Conservation (phyloP, 2,329 filamentous ascomycete species). For the Xylaria sp. region DNA sequence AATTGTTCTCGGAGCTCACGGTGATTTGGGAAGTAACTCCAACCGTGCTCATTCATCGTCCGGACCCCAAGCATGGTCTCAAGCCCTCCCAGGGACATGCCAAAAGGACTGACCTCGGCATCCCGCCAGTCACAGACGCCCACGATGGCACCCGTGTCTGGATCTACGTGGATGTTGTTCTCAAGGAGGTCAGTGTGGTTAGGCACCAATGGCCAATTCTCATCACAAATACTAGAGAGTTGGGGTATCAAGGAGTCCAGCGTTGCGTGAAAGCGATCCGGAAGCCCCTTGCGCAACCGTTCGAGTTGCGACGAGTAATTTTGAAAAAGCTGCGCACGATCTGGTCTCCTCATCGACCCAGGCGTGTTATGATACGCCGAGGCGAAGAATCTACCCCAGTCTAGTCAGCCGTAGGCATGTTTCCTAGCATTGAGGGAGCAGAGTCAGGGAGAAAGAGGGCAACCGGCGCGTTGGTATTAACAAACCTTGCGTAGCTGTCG, state of each 20-base stretch:
- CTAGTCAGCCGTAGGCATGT: constrained; percentile 8
- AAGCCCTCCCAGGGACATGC: constrained; percentile 27
- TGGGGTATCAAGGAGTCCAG: constrained; percentile 17
- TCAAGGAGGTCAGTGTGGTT: constrained; percentile 30
- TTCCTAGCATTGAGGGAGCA: background rate
- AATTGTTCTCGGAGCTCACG: constrained; percentile 6
- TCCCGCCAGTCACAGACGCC: constrained; percentile 30
- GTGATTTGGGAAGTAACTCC: constrained; percentile 9
- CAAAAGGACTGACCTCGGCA: constrained; percentile 26
- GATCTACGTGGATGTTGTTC: constrained; percentile 32
- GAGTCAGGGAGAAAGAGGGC: background rate
- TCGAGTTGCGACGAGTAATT: constrained; percentile 21
- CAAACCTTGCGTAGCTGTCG: constrained; percentile 18
- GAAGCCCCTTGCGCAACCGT: constrained; percentile 16
- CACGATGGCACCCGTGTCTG: constrained; percentile 20
- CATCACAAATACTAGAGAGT: constrained; percentile 20
- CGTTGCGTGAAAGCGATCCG: constrained; percentile 21
- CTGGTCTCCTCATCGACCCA: constrained; percentile 7
- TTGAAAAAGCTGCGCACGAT: constrained; percentile 14
- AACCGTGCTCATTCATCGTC: constrained; percentile 10
- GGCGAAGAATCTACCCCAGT: constrained; percentile 23
- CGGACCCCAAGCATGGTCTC: constrained; percentile 28
- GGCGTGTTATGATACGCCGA: constrained; percentile 27
- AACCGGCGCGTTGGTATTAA: background rate
- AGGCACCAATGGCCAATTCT: constrained; percentile 25